Conservation (phyloP, 2,329 filamentous ascomycete genomes). For the Aspergillus oerlinghausenensis region DNA sequence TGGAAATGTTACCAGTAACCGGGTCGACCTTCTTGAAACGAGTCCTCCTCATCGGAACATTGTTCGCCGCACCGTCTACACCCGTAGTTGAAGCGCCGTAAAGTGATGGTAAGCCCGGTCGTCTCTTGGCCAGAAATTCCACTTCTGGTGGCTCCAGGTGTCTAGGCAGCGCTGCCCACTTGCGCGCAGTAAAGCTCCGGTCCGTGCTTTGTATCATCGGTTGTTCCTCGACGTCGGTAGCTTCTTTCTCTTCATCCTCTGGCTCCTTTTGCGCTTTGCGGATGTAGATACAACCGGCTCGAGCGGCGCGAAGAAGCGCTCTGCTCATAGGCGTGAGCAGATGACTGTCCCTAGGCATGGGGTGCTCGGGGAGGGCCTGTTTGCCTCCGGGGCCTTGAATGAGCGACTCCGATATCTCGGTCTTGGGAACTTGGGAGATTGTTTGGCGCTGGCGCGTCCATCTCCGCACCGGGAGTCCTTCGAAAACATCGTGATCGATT, state of each 20-base stretch:
- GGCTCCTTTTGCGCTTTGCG: slow-evolving; percentile 50
- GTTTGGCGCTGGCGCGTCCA: slow-evolving; percentile 72
- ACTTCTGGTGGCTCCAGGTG: slow-evolving; percentile 56
- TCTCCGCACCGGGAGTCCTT: slow-evolving; percentile 83
- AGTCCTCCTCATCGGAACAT: slow-evolving; percentile 65
- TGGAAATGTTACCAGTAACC: slow-evolving; percentile 70
- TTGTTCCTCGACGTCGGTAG: slow-evolving; percentile 32
- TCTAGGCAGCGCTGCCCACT: slow-evolving; percentile 55
- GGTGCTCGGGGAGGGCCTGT: slow-evolving; percentile 61
- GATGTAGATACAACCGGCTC: slow-evolving; percentile 73
- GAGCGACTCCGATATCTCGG: slow-evolving; percentile 50
- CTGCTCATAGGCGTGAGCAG: slow-evolving; percentile 75
- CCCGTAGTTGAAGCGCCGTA: slow-evolving; percentile 34
- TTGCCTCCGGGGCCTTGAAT: slow-evolving; percentile 24
- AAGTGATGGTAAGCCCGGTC: slow-evolving; percentile 54
- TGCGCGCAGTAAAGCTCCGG: slow-evolving; percentile 52
- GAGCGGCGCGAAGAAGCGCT: slow-evolving; percentile 73
- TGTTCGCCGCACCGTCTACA: slow-evolving; percentile 26
- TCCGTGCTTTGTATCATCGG: slow-evolving; percentile 27
- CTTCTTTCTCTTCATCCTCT: slow-evolving; percentile 35
- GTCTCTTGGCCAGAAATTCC: slow-evolving; percentile 59
- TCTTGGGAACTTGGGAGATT: slow-evolving; percentile 61
- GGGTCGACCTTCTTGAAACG: slow-evolving; percentile 75
- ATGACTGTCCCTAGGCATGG: slow-evolving; percentile 82
- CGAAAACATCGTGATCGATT: slow-evolving; percentile 61